Conservation (phyloP, 2,329 filamentous ascomycete genomes). For the Fusarium kyushuense region DNA sequence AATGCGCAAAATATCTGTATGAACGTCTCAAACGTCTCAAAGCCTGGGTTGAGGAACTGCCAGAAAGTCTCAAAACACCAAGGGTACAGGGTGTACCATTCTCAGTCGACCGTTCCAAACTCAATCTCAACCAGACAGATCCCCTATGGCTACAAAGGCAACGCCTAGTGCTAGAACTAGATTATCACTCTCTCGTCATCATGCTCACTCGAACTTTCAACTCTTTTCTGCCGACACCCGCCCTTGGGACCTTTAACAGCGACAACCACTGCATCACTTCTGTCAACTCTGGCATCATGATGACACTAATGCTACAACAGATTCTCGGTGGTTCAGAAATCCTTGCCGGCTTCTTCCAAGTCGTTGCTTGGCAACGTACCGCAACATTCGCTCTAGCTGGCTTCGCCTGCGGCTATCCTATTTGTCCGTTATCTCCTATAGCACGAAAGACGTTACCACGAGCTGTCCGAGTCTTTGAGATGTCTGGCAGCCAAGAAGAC, state of each 20-base stretch:
- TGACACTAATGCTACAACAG: slow-evolving; percentile 49
- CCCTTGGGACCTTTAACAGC: slow-evolving; percentile 44
- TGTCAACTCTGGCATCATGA: slow-evolving; percentile 45
- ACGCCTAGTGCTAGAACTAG: slow-evolving; percentile 57
- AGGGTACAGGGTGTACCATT: slow-evolving; percentile 53
- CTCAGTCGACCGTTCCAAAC: slow-evolving; percentile 53
- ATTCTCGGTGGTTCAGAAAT: slow-evolving; percentile 45
- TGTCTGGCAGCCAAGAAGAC: slow-evolving; percentile 5
- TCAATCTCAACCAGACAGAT: slow-evolving; percentile 51
- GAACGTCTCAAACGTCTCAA: slow-evolving; percentile 50
- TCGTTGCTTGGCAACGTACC: slow-evolving; percentile 47
- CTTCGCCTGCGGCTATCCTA: slow-evolving; percentile 46
- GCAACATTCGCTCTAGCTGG: slow-evolving; percentile 40
- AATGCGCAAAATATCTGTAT: slow-evolving; percentile 45
- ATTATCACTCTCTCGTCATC: slow-evolving; percentile 56
- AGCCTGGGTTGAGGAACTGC: slow-evolving; percentile 50
- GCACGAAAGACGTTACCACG: slow-evolving; percentile 29
- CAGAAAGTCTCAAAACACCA: slow-evolving; percentile 53
- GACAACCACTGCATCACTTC: slow-evolving; percentile 44
- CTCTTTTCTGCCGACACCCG: slow-evolving; percentile 50
- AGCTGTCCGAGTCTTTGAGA: slow-evolving; percentile 36
- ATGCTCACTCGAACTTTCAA: slow-evolving; percentile 57
- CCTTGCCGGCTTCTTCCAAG: slow-evolving; percentile 48
- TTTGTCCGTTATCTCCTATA: slow-evolving; percentile 41
- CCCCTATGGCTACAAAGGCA: slow-evolving; percentile 58